Conservation (phyloP, 176 grass and related monocot genomes). For the Cenchrus americanus region DNA sequence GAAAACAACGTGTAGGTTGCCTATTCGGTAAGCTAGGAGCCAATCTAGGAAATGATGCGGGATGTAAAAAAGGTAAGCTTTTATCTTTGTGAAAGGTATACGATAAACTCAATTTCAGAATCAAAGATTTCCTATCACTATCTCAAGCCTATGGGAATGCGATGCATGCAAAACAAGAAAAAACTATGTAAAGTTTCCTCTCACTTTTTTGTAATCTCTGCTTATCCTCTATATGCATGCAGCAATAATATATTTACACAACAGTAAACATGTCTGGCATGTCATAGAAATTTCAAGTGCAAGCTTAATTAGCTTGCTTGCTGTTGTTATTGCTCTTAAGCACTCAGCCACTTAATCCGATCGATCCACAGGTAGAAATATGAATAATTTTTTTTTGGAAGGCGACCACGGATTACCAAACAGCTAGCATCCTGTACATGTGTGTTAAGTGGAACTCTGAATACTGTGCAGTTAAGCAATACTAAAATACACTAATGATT, state of each 20-base stretch:
- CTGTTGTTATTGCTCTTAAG: too few species aligned
- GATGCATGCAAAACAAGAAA: too few species aligned
- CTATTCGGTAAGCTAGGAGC: background rate
- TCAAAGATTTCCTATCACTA: background rate
- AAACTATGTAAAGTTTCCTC: background rate
- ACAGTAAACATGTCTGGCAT: background rate
- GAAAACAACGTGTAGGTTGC: conserved; percentile 8
- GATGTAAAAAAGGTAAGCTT: background rate
- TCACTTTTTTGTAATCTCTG: background rate
- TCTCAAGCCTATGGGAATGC: too few species aligned
- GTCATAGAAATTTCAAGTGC: background rate
- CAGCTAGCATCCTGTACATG: too few species aligned
- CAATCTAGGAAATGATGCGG: background rate
- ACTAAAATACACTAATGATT: background rate
- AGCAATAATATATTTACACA: background rate
- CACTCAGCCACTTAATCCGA: background rate
- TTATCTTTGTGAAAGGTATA: background rate
- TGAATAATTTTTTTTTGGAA: too few species aligned
- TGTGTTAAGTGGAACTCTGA: too few species aligned
- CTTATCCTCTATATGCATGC: background rate
- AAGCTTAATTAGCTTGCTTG: too few species aligned
- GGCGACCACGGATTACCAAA: too few species aligned
- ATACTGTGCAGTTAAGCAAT: background rate
- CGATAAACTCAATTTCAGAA: background rate
- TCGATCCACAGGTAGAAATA: too few species aligned